Percentiles rank a stretch among this genome's conserved stretches.
phyloP scores from a whole-genome alignment of 208 protist species.

The Angomonas ambiguus region DNA sequence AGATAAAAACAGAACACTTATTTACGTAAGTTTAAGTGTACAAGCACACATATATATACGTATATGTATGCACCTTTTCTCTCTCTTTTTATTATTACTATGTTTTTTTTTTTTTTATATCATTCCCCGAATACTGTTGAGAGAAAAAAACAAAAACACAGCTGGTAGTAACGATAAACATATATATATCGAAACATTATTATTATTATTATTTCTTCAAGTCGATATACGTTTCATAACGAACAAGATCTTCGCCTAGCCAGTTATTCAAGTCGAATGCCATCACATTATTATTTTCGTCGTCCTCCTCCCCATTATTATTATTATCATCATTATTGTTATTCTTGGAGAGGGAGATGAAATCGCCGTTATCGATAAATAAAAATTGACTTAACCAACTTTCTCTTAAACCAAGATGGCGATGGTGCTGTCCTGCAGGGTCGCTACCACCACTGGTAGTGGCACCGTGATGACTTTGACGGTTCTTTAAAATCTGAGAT shows the following conservation, averaged over 20 bases:
- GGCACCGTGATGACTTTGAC: too few species aligned
- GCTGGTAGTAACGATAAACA: neutral
- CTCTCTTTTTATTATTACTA: slow-evolving; percentile 7
- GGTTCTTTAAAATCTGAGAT: too few species aligned
- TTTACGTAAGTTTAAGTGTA: neutral
- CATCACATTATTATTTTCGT: neutral
- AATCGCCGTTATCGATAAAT: too few species aligned
- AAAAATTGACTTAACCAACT: too few species aligned
- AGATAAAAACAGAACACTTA: neutral
- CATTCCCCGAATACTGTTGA: neutral
- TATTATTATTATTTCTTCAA: neutral
- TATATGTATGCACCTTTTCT: neutral
- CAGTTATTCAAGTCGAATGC: neutral
- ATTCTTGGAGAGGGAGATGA: too few species aligned
- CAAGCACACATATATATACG: slow-evolving; percentile 11
- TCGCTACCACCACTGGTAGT: too few species aligned
- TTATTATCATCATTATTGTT: neutral
- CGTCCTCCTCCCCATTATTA: neutral
- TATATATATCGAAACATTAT: neutral
- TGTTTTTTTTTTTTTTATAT: slow-evolving; percentile 1
- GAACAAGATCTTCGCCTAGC: neutral
- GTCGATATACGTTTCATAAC: neutral
- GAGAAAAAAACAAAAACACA: too few species aligned
- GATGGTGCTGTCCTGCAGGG: too few species aligned
- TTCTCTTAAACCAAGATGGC: too few species aligned